phyloP scores from a whole-genome alignment of 257 asterid species.

The Rubia yunnanensis region DNA sequence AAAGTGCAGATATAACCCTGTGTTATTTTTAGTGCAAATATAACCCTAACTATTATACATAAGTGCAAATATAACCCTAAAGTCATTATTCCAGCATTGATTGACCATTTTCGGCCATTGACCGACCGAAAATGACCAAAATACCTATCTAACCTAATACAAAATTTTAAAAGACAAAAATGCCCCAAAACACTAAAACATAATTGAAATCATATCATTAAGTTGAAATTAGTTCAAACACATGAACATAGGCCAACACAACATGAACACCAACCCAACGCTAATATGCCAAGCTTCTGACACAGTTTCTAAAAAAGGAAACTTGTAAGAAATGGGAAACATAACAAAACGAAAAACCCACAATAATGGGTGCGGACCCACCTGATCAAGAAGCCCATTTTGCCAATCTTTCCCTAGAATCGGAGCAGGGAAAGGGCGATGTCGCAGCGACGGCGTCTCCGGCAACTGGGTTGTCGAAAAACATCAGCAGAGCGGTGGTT shows the following conservation, averaged over 20 bases:
- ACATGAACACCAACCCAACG: constrained; percentile 79
- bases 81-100: no score
- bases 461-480: constrained; percentile 15
- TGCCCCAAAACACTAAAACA: no score
- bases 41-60: no score
- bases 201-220: no score
- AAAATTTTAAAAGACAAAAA: no score
- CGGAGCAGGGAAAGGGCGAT: constrained; percentile 26
- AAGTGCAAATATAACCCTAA: no score
- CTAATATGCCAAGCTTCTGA: constrained; percentile 66
- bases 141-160: no score
- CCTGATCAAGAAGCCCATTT: constrained; percentile 30
- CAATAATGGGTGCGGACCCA: constrained; percentile 7
- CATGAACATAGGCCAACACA: constrained; percentile 99
- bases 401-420: constrained; percentile 34
- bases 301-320: constrained; percentile 25
- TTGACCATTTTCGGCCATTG: no score
- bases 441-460: constrained; percentile 27
- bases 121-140: no score
- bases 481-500: constrained; percentile 20
- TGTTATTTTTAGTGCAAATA: no score
- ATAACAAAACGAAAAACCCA: not conserved
- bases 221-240: no score
- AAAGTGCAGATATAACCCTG: no score
- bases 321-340: not conserved